phyloP scores from a whole-genome alignment of 371 early-diverging fungal species.

The Mortierella sp. region DNA sequence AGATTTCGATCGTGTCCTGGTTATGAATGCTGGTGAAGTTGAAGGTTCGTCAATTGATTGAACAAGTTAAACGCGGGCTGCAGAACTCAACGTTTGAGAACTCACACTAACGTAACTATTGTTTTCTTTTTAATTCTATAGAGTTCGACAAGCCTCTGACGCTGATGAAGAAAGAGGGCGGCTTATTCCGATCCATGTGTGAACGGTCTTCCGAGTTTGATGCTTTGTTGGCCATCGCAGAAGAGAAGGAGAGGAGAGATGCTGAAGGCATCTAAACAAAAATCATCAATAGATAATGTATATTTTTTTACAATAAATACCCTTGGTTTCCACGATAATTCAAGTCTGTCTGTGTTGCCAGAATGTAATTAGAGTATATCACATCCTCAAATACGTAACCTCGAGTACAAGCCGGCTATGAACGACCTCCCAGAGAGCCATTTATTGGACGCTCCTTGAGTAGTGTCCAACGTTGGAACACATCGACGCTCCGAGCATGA shows the following conservation, averaged over 20 bases:
- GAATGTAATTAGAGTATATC: no score
- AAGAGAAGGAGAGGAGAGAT: slow-evolving; percentile 44
- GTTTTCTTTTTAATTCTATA: not conserved
- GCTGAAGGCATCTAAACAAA: slow-evolving; percentile 10
- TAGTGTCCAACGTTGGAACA: no score
- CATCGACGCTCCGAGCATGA: no score
- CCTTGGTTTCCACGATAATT: no score
- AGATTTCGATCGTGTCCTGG: slow-evolving; percentile 85
- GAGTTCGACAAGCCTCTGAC: slow-evolving; percentile 75
- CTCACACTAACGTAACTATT: not conserved
- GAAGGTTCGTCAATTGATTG: slow-evolving; percentile 28
- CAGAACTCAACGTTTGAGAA: no score
- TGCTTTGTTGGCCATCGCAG: slow-evolving; percentile 66
- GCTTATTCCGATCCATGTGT: slow-evolving; percentile 73
- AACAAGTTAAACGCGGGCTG: not conserved
- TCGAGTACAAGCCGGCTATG: no score
- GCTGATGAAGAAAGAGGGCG: slow-evolving; percentile 59
- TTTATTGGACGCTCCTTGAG: no score
- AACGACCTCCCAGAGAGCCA: no score
- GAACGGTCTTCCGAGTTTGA: slow-evolving; percentile 77
- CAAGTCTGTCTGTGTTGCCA: no score
- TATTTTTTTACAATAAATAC: no score
- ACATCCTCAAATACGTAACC: no score
- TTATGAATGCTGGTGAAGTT: slow-evolving; percentile 71
- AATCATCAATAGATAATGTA: not conserved